Evolutionary conservation across 2,329 filamentous ascomycete species (phyloP).

Genomic region (Pleoardoris graminearum): DNA sequence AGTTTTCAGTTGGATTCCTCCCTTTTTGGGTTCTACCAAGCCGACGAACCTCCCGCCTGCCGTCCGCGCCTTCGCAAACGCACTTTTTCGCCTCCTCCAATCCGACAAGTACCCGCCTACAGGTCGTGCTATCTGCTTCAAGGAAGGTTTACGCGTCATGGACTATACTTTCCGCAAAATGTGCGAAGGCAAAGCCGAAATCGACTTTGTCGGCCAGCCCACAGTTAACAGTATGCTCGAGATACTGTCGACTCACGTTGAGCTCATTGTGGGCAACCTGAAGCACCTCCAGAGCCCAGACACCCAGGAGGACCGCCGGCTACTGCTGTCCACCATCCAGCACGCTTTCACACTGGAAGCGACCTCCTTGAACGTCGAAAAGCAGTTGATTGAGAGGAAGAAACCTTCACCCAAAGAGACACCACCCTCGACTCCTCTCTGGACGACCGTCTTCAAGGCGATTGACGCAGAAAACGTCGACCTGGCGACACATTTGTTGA

Average conservation of each 20-base stretch:
- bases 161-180: slow-evolving; percentile 40
- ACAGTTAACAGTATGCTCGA: slow-evolving; percentile 63
- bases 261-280: slow-evolving; percentile 39
- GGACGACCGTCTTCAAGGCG: slow-evolving; percentile 73
- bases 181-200: slow-evolving; percentile 36
- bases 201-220: slow-evolving; percentile 46
- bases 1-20: slow-evolving; percentile 75
- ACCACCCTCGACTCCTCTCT: slow-evolving; percentile 74
- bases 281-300: slow-evolving; percentile 34
- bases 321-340: slow-evolving; percentile 67
- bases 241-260: slow-evolving; percentile 63
- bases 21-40: slow-evolving; percentile 77
- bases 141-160: slow-evolving; percentile 57
- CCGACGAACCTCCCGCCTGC: slow-evolving; percentile 76
- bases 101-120: slow-evolving; percentile 59
- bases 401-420: slow-evolving; percentile 65
- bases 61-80: slow-evolving; percentile 75
- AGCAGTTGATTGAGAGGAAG: slow-evolving; percentile 64
- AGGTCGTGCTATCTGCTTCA: slow-evolving; percentile 64
- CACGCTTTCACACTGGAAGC: slow-evolving; percentile 72
- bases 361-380: slow-evolving; percentile 69
- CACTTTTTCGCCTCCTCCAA: slow-evolving; percentile 70
- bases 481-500: slow-evolving; percentile 73
- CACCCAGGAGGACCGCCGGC: slow-evolving; percentile 42
- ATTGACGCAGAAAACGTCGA: slow-evolving; percentile 68